Evolutionary conservation across 2,329 filamentous ascomycete species (phyloP).

Genomic region (Drechmeria coniospora): DNA sequence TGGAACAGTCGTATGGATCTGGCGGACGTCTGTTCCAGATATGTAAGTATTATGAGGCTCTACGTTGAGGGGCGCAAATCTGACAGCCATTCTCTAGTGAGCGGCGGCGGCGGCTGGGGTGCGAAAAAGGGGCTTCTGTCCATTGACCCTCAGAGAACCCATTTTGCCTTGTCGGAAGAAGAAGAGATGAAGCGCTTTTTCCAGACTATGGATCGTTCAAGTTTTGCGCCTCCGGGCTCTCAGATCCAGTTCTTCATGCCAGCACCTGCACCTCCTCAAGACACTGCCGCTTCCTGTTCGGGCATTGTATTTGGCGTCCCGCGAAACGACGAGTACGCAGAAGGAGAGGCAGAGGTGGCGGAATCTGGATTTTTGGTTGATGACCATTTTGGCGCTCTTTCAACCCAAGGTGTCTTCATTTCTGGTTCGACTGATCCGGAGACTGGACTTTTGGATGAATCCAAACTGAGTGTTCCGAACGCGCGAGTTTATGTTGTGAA

Average conservation of each 20-base stretch:
- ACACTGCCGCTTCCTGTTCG: conserved; percentile 5
- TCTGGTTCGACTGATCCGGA: conserved; percentile 9
- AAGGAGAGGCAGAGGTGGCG: conserved; percentile 1
- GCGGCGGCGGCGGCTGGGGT: conserved; percentile 76
- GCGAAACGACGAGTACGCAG: conserved; percentile 5
- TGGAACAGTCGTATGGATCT: conserved; percentile 20
- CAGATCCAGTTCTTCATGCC: conserved; percentile 50
- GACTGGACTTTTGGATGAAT: conserved; percentile 6
- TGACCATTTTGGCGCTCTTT: conserved; percentile 45
- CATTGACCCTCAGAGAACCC: conserved; percentile 52
- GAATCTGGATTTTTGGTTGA: conserved; percentile 2
- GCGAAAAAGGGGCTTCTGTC: conserved; percentile 64
- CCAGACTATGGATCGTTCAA: conserved; percentile 26
- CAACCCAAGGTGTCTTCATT: conserved; percentile 44
- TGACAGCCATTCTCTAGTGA: conserved; percentile 34
- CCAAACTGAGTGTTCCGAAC: conserved; percentile 20
- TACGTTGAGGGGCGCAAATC: not conserved
- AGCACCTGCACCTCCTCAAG: conserved; percentile 11
- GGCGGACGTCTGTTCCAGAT: conserved; percentile 30
- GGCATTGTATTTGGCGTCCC: conserved; percentile 19
- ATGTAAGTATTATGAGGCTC: conserved; percentile 9
- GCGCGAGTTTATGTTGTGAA: conserved; percentile 13
- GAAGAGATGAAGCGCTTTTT: conserved; percentile 39
- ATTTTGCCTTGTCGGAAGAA: conserved; percentile 28
- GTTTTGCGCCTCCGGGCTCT: conserved; percentile 47